phyloP scores from a whole-genome alignment of 768 basidiomycete genomes.

The Vararia minispora region DNA sequence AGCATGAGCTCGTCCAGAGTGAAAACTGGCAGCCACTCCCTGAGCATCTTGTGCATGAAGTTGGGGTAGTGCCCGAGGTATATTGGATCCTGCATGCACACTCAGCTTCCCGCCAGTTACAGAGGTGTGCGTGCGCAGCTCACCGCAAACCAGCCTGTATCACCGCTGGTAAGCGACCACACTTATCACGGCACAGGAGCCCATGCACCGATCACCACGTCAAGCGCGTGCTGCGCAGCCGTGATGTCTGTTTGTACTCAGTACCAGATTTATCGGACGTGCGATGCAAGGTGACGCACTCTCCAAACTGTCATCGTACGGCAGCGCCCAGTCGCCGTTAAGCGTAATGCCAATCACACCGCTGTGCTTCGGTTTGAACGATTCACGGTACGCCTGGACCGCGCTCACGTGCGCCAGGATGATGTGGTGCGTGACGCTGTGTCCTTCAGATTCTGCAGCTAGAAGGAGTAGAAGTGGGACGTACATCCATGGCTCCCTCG shows the following conservation, averaged over 20 bases:
- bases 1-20: conserved; percentile 43
- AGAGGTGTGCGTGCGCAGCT: background rate
- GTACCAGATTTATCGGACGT: background rate
- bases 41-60: conserved; percentile 43
- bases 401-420: conserved; percentile 62
- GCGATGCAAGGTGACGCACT: conserved; percentile 32
- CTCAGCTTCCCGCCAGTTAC: conserved; percentile 1
- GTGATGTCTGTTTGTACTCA: no score
- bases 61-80: conserved; percentile 63
- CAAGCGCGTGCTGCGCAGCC: background rate
- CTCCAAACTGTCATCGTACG: conserved; percentile 55
- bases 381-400: conserved; percentile 52
- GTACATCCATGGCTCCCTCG: conserved; percentile 64
- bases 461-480: conserved; percentile 15
- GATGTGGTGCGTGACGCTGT: conserved; percentile 53
- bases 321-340: conserved; percentile 66
- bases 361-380: conserved; percentile 50
- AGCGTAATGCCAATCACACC: conserved; percentile 69
- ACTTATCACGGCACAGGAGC: conserved; percentile 18
- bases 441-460: background rate
- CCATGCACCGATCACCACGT: background rate
- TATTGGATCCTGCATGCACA: conserved; percentile 38
- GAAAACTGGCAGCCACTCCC: conserved; percentile 46
- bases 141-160: conserved; percentile 40
- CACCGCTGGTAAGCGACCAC: conserved; percentile 26